Evolutionary conservation across 1,284 basidiomycete species (phyloP), one percentile per base, ranked within the genome.

Genomic region (Ustilago curta): DNA sequence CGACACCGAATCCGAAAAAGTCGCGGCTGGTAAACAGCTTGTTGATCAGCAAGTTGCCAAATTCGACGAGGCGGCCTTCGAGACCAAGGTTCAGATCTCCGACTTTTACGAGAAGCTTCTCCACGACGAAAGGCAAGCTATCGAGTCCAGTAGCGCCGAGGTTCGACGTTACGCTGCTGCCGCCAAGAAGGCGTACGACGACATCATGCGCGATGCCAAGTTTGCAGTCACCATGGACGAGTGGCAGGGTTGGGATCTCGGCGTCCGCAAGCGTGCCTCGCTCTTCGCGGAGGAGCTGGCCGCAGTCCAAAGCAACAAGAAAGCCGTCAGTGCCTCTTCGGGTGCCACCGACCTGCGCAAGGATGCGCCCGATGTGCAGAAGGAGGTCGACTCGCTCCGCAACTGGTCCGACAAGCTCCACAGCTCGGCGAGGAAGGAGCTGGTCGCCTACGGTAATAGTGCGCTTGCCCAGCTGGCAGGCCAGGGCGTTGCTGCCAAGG

Each of bases 151-250:
- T 43, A 64, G 72, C 25, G 65, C 62, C 39, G 71, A 79, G 27
- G 71, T 84, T 35, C 75, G 75, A 4, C 57, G 70, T n/a, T 83
- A 70, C 43, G 63, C 72, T 23, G 52, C 31, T 0, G 65, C 76
- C 27, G 80, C 78, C 31, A 61, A 70, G 39, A 53, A 69, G n/a
- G 69, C 62, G 4, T 83, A 76, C 55, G 72, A 74, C 59, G 59
- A 62, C 18, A 61, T 80, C 27, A 83, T 84, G 79, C 61, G 69
- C 25, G 56, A 71, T 11, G 74, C 70, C 59, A 81, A 82, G 58
- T 84, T 83, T 54, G 54, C 74, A 14, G 65, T 40, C 9, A 83
- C 78, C 51, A 73, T 75, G 59, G 79, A 80, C 48, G 80, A 84
- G 31, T 78, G 70, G 63, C 63, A 68, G 6, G 81, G 81, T 29